Conservation (phyloP, 2,329 filamentous ascomycete genomes). For the Aspergillus tubingensis region DNA sequence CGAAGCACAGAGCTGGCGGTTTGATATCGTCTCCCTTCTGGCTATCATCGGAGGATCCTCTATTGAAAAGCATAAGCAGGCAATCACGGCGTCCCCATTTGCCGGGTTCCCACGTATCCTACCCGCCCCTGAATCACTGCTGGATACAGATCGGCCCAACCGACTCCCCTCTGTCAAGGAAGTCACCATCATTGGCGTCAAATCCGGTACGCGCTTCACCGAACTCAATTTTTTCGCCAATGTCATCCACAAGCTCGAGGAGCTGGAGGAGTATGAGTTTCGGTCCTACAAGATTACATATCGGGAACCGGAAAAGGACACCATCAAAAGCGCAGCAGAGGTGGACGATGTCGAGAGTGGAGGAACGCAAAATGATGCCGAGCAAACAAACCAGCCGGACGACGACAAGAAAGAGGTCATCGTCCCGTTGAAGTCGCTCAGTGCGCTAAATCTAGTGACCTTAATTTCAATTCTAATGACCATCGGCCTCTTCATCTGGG, state of each 20-base stretch:
- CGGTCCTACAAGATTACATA: slow-evolving; percentile 12
- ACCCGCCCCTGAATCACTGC: slow-evolving; percentile 62
- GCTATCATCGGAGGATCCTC: slow-evolving; percentile 64
- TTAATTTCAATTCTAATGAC: slow-evolving; percentile 51
- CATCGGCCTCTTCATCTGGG: slow-evolving; percentile 23
- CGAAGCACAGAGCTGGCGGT: slow-evolving; percentile 47
- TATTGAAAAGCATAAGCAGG: slow-evolving; percentile 60
- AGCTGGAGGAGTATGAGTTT: slow-evolving; percentile 13
- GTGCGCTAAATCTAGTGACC: slow-evolving; percentile 57
- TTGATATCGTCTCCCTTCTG: slow-evolving; percentile 64
- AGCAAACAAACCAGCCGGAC: not conserved
- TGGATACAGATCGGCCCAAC: slow-evolving; percentile 57
- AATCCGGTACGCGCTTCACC: slow-evolving; percentile 56
- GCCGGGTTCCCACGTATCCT: slow-evolving; percentile 62
- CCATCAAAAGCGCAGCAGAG: not conserved
- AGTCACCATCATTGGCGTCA: slow-evolving; percentile 57
- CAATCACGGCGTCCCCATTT: slow-evolving; percentile 59
- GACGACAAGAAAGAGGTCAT: not conserved
- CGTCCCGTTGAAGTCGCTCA: slow-evolving; percentile 43
- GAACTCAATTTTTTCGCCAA: slow-evolving; percentile 65
- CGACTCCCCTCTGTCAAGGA: slow-evolving; percentile 59
- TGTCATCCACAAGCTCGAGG: slow-evolving; percentile 53
- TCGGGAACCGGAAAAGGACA: not conserved
- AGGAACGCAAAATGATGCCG: not conserved
- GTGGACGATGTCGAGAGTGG: not conserved